Evolutionary conservation across 768 basidiomycete species (phyloP), one percentile per base, ranked within the genome.

Genomic region (Tephrocybe rancida): DNA sequence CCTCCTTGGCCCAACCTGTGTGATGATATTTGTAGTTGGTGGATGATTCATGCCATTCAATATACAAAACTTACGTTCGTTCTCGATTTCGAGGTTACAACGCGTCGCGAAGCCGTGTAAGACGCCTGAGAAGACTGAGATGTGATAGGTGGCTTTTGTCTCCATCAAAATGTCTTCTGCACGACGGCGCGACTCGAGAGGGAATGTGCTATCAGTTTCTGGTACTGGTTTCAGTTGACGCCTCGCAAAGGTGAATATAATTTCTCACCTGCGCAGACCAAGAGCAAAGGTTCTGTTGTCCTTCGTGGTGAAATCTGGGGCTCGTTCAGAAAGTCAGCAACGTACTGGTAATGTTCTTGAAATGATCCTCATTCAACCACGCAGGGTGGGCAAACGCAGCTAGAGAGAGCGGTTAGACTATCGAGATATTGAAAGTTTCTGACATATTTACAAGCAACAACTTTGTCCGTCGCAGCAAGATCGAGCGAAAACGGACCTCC

Each of bases 1-100:
- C 78, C 59, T 85, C 84, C 57, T 84, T 84, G 0, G 81, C 81
- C 77, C 82, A 85, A 16, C 81, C 84, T 85, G 42, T 26, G 21
- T 38, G 29, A n/a, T n/a, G n/a, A n/a, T n/a, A n/a, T n/a, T n/a
- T n/a, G 3, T 29, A 18, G 26, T 26, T 18, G 14, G 49, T n/a
- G 27, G 45, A 27, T 30, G 8, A 7, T 16, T 10, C 37, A 38
- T 18, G 16, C n/a, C n/a, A 18, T 11, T 5, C 37, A 21, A 14
- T 6, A 32, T 7, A 32, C 13, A 8, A 18, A 5, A 70, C 72
- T 56, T 56, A 75, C 79, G 71, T 5, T 60, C 61, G 39, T 73
- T 71, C 52, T 74, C 72, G 10, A 77, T 69, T 0, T 72, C 69
- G 10, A 72, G 70, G 58, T 79, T 69, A 3, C 79, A 78, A 6